Evolutionary conservation across 257 asterid species (phyloP), one percentile per base, ranked within the genome.

Genomic region (Leptodermis oblonga): DNA sequence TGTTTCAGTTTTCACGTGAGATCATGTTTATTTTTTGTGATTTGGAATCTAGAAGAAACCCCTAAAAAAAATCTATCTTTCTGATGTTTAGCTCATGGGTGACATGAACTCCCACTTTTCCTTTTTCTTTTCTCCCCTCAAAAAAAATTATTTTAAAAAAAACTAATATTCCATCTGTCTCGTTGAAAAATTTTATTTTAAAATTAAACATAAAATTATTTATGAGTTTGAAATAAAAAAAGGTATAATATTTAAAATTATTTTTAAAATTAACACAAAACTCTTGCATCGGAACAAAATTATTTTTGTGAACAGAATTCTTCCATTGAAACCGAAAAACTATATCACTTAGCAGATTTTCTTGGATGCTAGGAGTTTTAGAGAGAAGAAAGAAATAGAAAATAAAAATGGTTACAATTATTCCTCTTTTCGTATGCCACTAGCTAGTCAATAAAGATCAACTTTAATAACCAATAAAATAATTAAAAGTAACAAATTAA

Each of bases 1-100:
- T 36, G 63, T 37, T 25, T 45, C 23, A 49, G 63, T 36, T 62
- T 59, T 45, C 67, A 56, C 59, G 31, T 58, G 73, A 70, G 56
- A 41, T 61, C 14, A 14, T 42, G 26, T 12, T 9, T 12, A 45
- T 31, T 48, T 41, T 14, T n/a, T 11, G 3, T 2, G 2, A 31
- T 48, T n/a, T 71, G 13, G 51, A 61, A 45, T 48, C 2, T 22
- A 36, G 62, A 15, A 62, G 13, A 64, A 58, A 15, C 34, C n/a
- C 20, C 36, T 46, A 25, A 13, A 30, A 37, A 43, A n/a, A n/a
- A n/a, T n/a, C n/a, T n/a, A 7, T 59, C 61, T 48, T n/a, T 7
- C 22, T 60, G 15, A 34, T 17, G 31, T 54, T 15, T 59, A 61
- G 33, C 67, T 42, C 58, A 56, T 26, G 7, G 54, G 37, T 30